Evolutionary conservation across 768 basidiomycete genomes (phyloP), one percentile per base, ranked within the genome.

Genomic region (Phlegmacium glaucopus): DNA sequence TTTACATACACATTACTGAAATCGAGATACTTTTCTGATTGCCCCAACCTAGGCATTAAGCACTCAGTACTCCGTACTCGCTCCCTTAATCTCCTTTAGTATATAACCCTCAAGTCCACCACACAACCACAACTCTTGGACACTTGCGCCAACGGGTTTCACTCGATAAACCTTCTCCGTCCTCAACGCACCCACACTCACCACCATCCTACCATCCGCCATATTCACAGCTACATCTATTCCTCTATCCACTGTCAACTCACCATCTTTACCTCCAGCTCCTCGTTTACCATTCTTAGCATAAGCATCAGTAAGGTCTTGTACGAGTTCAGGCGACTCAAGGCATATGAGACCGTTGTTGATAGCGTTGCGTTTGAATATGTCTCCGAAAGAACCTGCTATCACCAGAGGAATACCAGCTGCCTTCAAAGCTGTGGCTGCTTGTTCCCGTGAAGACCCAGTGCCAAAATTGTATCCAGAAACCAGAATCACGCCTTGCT

Each of bases 391-490:
- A 26, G 94, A 96, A 28, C 94, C 96, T n/a, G 93, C 93, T 48
- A 99, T 78, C 46, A 99, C 93, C 42, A 96, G 73, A 4, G 93
- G 92, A 4, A 99, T 71, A 12, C 96, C 95, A 0, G 95, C 90
- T 6, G 94, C 81, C 63, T 94, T 93, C 53, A 99, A 83, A 1
- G 96, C 95, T 1, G 96, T 99, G 12, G 96, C 96, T 2, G 96
- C 96, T 64, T 99, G 96, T 69, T 99, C 96, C 45, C 96, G 85
- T 22, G 95, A 97, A 0, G 94, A 97, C 7, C 96, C 96, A 1
- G 96, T 99, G 53, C 96, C 96, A 63, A 99, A 97, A 72, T 99
- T 99, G 73, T 92, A 97, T 10, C 96, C 96, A 4, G 93, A 80
- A 9, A 94, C 85, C 18, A 99, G 79, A 48, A 98, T 70, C 10